phyloP scores from a whole-genome alignment of 2,329 filamentous ascomycete species.

The Fusarium bactridioides region DNA sequence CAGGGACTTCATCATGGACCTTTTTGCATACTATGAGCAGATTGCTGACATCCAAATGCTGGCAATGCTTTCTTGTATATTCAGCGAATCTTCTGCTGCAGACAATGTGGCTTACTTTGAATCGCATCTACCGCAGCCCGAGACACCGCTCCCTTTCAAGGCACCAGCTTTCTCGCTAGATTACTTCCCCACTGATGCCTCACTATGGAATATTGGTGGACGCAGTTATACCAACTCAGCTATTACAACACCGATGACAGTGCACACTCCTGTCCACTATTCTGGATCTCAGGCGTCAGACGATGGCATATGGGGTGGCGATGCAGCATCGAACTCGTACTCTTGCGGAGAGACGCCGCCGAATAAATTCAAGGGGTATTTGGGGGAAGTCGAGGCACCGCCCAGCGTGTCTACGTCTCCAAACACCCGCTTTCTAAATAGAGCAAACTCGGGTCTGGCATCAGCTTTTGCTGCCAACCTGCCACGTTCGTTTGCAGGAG shows the following conservation, averaged over 20 bases:
- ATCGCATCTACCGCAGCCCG: conserved; percentile 63
- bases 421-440: conserved; percentile 60
- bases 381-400: conserved; percentile 55
- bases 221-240: conserved; percentile 63
- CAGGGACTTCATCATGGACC: conserved; percentile 64
- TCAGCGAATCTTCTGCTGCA: conserved; percentile 66
- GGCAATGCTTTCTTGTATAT: conserved; percentile 75
- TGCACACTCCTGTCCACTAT: conserved; percentile 63
- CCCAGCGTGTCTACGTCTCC: conserved; percentile 68
- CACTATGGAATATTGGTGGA: conserved; percentile 60
- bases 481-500: conserved; percentile 54
- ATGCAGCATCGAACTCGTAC: conserved; percentile 65
- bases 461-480: conserved; percentile 65
- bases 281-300: conserved; percentile 66
- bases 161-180: conserved; percentile 72
- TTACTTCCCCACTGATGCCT: conserved; percentile 68
- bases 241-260: conserved; percentile 64
- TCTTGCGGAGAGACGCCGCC: conserved; percentile 70
- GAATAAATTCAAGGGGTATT: conserved; percentile 56
- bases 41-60: conserved; percentile 74
- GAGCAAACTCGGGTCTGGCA: conserved; percentile 63
- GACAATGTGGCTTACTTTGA: conserved; percentile 66
- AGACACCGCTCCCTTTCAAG: conserved; percentile 71
- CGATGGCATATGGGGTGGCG: conserved; percentile 60
- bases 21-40: conserved; percentile 71